phyloP scores from a whole-genome alignment of 1,284 basidiomycete genomes.

The Veloboletus limbatus region DNA sequence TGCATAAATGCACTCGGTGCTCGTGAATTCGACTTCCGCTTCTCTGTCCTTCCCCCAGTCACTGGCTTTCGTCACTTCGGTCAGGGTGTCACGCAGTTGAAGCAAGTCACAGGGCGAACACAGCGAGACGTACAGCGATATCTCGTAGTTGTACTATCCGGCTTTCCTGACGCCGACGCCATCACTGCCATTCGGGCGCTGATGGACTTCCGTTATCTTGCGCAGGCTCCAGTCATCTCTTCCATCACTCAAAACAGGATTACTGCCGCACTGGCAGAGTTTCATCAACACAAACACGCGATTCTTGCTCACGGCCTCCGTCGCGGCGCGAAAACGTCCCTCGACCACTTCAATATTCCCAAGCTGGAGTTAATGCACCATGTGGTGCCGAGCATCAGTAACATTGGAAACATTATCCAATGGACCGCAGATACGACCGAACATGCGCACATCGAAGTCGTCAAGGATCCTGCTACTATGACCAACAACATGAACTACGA shows the following conservation, averaged over 20 bases:
- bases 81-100: background rate
- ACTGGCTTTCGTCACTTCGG: background rate
- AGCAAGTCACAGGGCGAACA: background rate
- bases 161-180: slow-evolving; percentile 20
- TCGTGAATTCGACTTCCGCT: slow-evolving; percentile 2
- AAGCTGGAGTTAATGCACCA: slow-evolving; percentile 35
- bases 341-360: slow-evolving; percentile 6
- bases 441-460: background rate
- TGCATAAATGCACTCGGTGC: background rate
- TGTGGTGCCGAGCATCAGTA: slow-evolving; percentile 27
- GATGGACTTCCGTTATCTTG: slow-evolving; percentile 25
- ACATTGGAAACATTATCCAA: background rate
- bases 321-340: background rate
- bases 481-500: no score
- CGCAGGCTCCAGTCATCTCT: slow-evolving; percentile 4
- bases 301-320: slow-evolving; percentile 8
- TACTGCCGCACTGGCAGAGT: background rate
- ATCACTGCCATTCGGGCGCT: slow-evolving; percentile 29
- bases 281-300: slow-evolving; percentile 10
- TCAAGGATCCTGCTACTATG: no score
- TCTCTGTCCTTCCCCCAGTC: slow-evolving; percentile 1
- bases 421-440: background rate
- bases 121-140: background rate
- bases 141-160: slow-evolving; percentile 31
- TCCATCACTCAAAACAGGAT: slow-evolving; percentile 4